A percentile compares a stretch with the other conserved stretches of the same genome.
Conservation (phyloP, 2,329 filamentous ascomycete genomes). For the Fusarium sp. region DNA sequence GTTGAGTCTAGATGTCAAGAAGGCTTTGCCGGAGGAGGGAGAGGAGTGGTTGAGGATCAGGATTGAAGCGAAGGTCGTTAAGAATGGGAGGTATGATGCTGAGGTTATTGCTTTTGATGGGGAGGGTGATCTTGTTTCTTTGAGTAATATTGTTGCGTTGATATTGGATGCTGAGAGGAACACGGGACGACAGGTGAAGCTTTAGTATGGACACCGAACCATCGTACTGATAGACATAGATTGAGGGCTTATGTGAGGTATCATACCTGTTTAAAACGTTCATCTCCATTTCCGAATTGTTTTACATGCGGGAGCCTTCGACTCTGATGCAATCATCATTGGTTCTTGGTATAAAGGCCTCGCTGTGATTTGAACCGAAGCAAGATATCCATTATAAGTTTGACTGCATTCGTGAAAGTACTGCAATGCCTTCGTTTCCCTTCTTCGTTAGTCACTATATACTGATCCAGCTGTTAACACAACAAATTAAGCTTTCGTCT, state of each 20-base stretch:
- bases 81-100: conserved; percentile 79
- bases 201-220: conserved; percentile 51
- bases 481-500: background rate
- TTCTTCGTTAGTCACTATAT: fast-evolving
- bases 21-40: conserved; percentile 73
- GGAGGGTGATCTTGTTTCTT: conserved; percentile 47
- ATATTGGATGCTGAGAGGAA: conserved; percentile 46
- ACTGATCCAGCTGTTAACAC: background rate
- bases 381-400: background rate
- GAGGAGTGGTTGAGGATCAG: conserved; percentile 79
- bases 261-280: no score
- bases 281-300: no score
- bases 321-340: fast-evolving
- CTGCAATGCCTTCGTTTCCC: background rate
- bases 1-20: conserved; percentile 83
- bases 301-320: no score
- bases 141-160: conserved; percentile 50
- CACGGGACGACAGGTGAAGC: conserved; percentile 36
- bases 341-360: no score
- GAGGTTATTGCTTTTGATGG: conserved; percentile 75
- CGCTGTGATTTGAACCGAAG: background rate
- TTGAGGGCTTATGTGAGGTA: background rate
- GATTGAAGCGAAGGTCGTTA: conserved; percentile 73
- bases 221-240: background rate
- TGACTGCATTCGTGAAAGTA: background rate